Base-by-base conservation (phyloP, 2,329 filamentous ascomycete genomes). In the Exophiala lecanii-corni region DNA sequence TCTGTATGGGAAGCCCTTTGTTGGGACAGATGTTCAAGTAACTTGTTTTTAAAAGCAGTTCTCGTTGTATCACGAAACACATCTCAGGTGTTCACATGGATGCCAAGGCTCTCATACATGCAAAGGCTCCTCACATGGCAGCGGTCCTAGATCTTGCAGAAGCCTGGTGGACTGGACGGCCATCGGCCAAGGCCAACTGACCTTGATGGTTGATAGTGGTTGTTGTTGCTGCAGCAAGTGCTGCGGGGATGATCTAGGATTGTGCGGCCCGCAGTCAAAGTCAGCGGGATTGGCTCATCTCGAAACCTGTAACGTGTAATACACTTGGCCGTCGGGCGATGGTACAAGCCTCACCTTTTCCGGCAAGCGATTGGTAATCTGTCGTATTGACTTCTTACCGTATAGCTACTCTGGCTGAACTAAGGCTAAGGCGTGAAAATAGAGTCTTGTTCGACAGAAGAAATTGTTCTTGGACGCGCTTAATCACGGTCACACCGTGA, bases 241-340 rank as follows among this genome's bases (percentile, higher is more conserved):
- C 31, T 18, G 31, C 15, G 13, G 39, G 6, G 19, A 35, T 4
- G 39, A 18, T 28, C 16, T 40, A 28, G 7, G 36, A 13, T 9
- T 17, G 17, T 7, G 20, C 12, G 9, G 37, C 37, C 37, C 7
- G 17, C 37, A 39, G 25, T 19, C 37, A 20, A 39, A 40, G 13
- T n/a, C 25, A 28, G 9, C n/a, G n/a, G 25, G 9, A n/a, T 28
- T 28, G 12, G 36, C 21, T 9, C 10, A 26, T 15, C 18, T 16
- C 18, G 9, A 7, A 12, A n/a, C 4, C 13, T 38, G n/a, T 9
- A 28, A 28, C 7, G 7, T 7, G 25, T 28, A 33, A 28, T 42
- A 42, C 39, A 36, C 12, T 42, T 42, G 39, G 39, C 39, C 39
- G 39, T 42, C 39, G 39, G 39, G 4, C 17, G 32, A 42, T 36